Evolutionary conservation across 306 rosid genomes (phyloP), one percentile per base, ranked within the genome.

Genomic region (Bauhinia variegata): DNA sequence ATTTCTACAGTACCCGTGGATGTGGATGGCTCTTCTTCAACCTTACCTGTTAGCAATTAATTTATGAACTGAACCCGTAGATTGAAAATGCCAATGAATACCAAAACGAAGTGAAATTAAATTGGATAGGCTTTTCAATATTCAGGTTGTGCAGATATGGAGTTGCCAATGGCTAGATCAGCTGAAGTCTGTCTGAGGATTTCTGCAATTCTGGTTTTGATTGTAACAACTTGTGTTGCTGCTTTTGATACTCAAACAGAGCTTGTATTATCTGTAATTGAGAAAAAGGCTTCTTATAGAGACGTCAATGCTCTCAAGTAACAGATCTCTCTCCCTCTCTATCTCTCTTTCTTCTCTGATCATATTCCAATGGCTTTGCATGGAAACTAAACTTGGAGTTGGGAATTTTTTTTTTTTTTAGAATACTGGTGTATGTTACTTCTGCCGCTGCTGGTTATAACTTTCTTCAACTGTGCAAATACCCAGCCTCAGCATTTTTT

Each of bases 361-460:
- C n/a, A 19, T 0, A 54, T 37, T 59, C 4, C 30, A 19, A 10
- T 49, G 60, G 10, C 46, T 51, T 58, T 7, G 5, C 37, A 17
- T 36, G 7, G 8, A 7, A 19, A 16, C 6, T 6, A 23, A 23
- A 23, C 28, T 49, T 57, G 18, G 47, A 67, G 5, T 9, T 31
- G 8, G 53, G 44, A 42, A 15, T 59, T 65, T 10, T 63, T 14
- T 3, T 18, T 44, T 69, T 55, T 23, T 34, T 16, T 23, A 92
- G 98, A 76, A 47, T 75, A 4, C 77, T 78, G 79, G 78, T 92
- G 52, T 80, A 69, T 30, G 75, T 79, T 28, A 66, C 72, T 64
- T 81, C 89, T 19, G 67, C 70, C 4, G 91, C 84, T 71, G 96
- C 95, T 16, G 88, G 80, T 17, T 89, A 79, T 74, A 82, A 89